A percentile compares a stretch with the other conserved stretches of the same genome.
These are phyloP conservation scores for Vitellaria paradoxa DNA, from an alignment of 179 eudicot species.

Conservation along the genomic window DNA sequence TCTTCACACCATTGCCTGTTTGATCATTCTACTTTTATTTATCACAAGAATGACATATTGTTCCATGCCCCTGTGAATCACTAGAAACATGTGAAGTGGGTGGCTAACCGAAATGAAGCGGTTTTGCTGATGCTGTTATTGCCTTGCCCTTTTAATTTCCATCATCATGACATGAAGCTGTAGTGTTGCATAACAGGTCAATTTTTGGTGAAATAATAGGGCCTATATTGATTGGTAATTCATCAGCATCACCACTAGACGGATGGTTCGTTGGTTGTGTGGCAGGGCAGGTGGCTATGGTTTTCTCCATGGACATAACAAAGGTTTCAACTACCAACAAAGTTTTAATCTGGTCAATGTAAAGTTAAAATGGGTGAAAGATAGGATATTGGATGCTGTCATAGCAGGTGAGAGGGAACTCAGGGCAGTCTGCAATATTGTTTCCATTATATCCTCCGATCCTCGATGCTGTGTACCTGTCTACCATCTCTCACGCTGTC, in stretches of 20 bases:
- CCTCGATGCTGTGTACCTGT: slow-evolving; percentile 51
- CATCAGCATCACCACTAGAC: background rate
- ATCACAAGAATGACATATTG: too few relatives aligned
- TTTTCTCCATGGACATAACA: slow-evolving; percentile 16
- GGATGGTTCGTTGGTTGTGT: slow-evolving; percentile 45
- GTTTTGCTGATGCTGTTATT: background rate
- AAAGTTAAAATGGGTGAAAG: slow-evolving; percentile 87
- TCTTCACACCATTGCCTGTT: too few relatives aligned
- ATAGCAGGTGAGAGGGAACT: slow-evolving; percentile 59
- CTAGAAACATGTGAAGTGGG: too few relatives aligned
- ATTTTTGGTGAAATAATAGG: background rate
- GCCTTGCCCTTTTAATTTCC: background rate
- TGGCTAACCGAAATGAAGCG: too few relatives aligned
- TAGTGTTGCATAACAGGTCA: background rate
- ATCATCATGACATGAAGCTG: background rate
- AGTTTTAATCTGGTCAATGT: slow-evolving; percentile 61
- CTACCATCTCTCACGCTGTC: slow-evolving; percentile 47
- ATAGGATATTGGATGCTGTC: slow-evolving; percentile 59
- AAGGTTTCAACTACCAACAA: slow-evolving; percentile 44
- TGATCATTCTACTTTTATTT: too few relatives aligned
- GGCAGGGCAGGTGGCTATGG: slow-evolving; percentile 13
- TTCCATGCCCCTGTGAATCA: too few relatives aligned
- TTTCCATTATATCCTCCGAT: slow-evolving; percentile 54
- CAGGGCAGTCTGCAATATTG: slow-evolving; percentile 52
- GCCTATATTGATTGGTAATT: background rate